phyloP scores from a whole-genome alignment of 192 early-diverging fungal species.

The Kickxella alabastrina region DNA sequence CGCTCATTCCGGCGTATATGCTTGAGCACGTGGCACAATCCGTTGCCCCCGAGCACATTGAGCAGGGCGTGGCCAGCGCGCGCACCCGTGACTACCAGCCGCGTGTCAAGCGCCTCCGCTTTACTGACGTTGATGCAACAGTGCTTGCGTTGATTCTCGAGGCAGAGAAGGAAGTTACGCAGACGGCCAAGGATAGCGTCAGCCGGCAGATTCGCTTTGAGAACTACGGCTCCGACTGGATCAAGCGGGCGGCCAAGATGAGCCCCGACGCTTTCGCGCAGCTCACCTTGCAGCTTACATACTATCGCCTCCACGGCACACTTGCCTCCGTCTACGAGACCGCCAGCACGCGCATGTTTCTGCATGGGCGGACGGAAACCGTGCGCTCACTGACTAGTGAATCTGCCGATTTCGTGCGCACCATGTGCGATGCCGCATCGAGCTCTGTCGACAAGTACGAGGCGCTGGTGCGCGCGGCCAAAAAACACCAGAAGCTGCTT shows the following conservation, averaged over 20 bases:
- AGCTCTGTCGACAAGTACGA: constrained; percentile 39
- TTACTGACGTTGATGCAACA: constrained; percentile 19
- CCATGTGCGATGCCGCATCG: constrained; percentile 55
- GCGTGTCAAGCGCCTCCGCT: constrained; percentile 48
- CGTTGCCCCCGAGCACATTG: constrained; percentile 30
- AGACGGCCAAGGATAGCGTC: constrained; percentile 58
- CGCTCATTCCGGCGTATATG: constrained; percentile 65
- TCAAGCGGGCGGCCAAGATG: constrained; percentile 66
- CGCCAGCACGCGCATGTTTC: constrained; percentile 71
- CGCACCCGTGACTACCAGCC: constrained; percentile 55
- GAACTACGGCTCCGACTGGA: constrained; percentile 69
- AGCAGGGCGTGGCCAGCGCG: constrained; percentile 4
- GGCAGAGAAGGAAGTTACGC: constrained; percentile 55
- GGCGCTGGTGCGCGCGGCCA: constrained; percentile 60
- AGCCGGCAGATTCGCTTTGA: constrained; percentile 60
- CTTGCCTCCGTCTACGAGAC: constrained; percentile 81
- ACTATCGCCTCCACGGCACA: constrained; percentile 64
- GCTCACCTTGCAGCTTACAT: constrained; percentile 82
- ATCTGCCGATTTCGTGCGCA: constrained; percentile 62
- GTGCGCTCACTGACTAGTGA: constrained; percentile 73
- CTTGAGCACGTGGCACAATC: constrained; percentile 50
- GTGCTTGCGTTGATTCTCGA: constrained; percentile 35
- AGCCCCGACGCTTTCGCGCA: constrained; percentile 83
- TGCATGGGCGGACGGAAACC: constrained; percentile 85
- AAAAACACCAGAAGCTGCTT: constrained; percentile 69